Evolutionary conservation across 345 rosid genomes (phyloP).

Genomic region (Streptanthus diversifolius): DNA sequence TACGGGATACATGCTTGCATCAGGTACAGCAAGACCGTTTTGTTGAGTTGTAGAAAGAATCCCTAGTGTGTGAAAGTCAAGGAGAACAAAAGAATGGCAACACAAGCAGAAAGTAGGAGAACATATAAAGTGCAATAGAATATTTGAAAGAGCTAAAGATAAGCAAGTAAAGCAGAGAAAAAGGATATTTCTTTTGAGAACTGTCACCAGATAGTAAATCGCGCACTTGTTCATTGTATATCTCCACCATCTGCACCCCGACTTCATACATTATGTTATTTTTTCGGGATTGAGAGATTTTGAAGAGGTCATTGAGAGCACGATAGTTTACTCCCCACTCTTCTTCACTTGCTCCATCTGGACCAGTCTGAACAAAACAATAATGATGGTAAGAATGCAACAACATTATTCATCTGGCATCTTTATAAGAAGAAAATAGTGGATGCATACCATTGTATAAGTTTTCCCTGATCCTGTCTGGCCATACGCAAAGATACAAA

Average conservation of each 20-base stretch:
- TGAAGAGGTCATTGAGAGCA: constrained; percentile 79
- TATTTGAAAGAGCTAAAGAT: background rate
- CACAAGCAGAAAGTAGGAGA: constrained; percentile 3
- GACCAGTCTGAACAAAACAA: constrained; percentile 58
- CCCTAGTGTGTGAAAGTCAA: constrained; percentile 76
- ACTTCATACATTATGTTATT: constrained; percentile 52
- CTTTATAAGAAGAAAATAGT: background rate
- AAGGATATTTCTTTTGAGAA: constrained; percentile 87
- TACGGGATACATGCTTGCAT: constrained; percentile 76
- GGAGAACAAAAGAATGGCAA: constrained; percentile 35
- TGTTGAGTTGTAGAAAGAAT: constrained; percentile 53
- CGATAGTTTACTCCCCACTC: constrained; percentile 89
- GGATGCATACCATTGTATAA: constrained; percentile 68
- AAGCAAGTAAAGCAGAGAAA: background rate
- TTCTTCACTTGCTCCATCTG: constrained; percentile 56
- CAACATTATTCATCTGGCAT: background rate
- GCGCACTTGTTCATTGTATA: constrained; percentile 88
- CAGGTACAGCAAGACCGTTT: constrained; percentile 82
- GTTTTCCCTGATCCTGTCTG: constrained; percentile 99
- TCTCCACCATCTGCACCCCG: constrained; percentile 86
- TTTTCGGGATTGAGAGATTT: constrained; percentile 52
- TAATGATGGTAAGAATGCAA: constrained; percentile 3
- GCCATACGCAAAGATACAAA: constrained; percentile 95
- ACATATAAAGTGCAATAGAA: background rate
- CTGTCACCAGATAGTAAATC: constrained; percentile 62